phyloP scores from a whole-genome alignment of 257 asterid genomes.

The Nicotiana noctiflora region DNA sequence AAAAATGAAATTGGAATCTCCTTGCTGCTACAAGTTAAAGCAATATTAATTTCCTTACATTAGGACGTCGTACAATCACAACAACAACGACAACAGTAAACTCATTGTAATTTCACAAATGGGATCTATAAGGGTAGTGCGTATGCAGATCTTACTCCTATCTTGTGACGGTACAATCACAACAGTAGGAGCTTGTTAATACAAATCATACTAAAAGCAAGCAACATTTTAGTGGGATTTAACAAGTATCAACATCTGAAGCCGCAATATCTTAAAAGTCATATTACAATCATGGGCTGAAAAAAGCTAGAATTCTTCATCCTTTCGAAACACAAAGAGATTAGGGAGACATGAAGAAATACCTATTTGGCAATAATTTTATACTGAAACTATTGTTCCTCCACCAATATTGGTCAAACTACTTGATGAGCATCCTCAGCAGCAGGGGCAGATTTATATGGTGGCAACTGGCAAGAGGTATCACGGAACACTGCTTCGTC shows the following conservation, averaged over 20 bases:
- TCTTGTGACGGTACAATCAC: background rate
- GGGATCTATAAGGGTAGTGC: too few relatives aligned
- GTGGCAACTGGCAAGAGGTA: too few relatives aligned
- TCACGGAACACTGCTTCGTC: too few relatives aligned
- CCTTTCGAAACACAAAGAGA: too few relatives aligned
- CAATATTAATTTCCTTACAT: constrained; percentile 82
- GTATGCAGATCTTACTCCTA: too few relatives aligned
- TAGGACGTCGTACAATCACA: constrained; percentile 74
- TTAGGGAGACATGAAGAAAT: too few relatives aligned
- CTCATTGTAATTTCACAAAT: too few relatives aligned
- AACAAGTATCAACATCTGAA: background rate
- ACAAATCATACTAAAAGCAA: constrained; percentile 46
- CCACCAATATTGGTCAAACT: background rate
- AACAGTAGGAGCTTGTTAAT: constrained; percentile 61
- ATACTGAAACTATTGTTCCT: background rate
- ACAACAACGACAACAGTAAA: background rate
- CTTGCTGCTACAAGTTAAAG: constrained; percentile 44
- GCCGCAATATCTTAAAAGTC: constrained; percentile 9
- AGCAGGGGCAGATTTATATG: too few relatives aligned
- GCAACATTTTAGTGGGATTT: constrained; percentile 21
- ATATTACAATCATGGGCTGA: background rate
- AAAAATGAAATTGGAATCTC: background rate
- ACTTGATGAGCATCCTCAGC: too few relatives aligned
- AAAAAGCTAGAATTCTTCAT: constrained; percentile 15
- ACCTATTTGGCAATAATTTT: background rate